Percentiles rank a stretch among this genome's conserved stretches.
Conservation (phyloP, 768 basidiomycete genomes). For the Tricholoma sp. region DNA sequence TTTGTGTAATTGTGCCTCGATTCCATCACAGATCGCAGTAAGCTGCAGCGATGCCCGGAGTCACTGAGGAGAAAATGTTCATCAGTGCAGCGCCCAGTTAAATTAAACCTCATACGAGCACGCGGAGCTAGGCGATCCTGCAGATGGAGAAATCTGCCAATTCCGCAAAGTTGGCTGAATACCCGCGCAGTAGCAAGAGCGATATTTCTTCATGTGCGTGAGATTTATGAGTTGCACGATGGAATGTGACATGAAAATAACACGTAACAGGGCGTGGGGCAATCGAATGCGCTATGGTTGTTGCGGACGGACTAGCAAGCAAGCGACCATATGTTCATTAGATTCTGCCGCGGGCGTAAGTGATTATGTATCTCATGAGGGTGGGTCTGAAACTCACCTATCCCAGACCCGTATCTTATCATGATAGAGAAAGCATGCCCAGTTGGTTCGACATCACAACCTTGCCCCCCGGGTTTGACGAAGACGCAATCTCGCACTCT, state of each 20-base stretch:
- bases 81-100: background rate
- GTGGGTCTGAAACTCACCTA: background rate
- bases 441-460: constrained; percentile 34
- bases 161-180: background rate
- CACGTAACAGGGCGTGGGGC: constrained; percentile 27
- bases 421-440: constrained; percentile 21
- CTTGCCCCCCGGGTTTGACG: constrained; percentile 33
- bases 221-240: background rate
- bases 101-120: background rate
- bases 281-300: constrained; percentile 24
- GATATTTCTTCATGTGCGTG: constrained; percentile 61
- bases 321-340: constrained; percentile 28
- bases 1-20: too few relatives aligned
- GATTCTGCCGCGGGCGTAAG: constrained; percentile 34
- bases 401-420: constrained; percentile 22
- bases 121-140: too few relatives aligned
- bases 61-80: background rate
- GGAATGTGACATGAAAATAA: background rate
- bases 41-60: too few relatives aligned
- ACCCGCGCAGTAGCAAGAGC: constrained; percentile 28
- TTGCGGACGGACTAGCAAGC: constrained; percentile 20
- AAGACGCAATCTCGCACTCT: constrained; percentile 20
- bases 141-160: background rate
- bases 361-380: background rate
- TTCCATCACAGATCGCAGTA: too few relatives aligned